Evolutionary conservation across 176 grass and related monocot species (phyloP).

Genomic region (Ananas comosus): DNA sequence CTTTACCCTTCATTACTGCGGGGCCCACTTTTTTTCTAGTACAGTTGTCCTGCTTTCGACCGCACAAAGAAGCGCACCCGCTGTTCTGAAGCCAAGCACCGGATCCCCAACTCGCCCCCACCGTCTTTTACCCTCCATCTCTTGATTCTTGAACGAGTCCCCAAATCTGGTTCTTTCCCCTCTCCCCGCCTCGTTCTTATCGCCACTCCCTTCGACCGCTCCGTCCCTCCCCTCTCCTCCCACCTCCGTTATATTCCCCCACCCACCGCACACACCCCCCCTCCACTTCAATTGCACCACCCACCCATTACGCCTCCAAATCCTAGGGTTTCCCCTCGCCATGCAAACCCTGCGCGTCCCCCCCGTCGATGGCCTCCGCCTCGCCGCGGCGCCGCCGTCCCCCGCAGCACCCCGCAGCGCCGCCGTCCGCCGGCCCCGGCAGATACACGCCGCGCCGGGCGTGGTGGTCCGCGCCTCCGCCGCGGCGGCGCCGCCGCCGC

Average conservation of each 20-base stretch:
- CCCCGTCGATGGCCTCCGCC: slow-evolving; percentile 4
- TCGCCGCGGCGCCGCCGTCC: background rate
- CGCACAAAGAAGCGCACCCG: too few species aligned
- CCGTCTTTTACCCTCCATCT: too few species aligned
- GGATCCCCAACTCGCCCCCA: too few species aligned
- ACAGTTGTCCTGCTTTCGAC: too few species aligned
- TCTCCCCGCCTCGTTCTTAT: background rate
- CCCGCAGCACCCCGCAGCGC: background rate
- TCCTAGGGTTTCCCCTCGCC: background rate
- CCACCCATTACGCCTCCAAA: background rate
- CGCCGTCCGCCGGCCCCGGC: background rate
- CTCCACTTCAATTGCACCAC: too few species aligned
- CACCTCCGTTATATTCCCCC: too few species aligned
- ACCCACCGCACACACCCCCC: too few species aligned
- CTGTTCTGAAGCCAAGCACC: too few species aligned
- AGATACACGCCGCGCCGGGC: background rate
- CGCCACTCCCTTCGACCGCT: slow-evolving; percentile 5
- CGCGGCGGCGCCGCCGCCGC: slow-evolving; percentile 12
- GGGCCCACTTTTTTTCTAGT: too few species aligned
- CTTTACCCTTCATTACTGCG: too few species aligned
- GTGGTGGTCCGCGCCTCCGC: slow-evolving; percentile 26
- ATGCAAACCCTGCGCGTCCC: slow-evolving; percentile 71
- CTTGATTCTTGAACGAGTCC: too few species aligned
- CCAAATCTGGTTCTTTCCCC: background rate
- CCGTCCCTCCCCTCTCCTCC: background rate